Percentiles rank a stretch among this genome's conserved stretches.
These are phyloP conservation scores for Salix koriyanagi DNA, from an alignment of 345 rosid species.

Conservation along the genomic window DNA sequence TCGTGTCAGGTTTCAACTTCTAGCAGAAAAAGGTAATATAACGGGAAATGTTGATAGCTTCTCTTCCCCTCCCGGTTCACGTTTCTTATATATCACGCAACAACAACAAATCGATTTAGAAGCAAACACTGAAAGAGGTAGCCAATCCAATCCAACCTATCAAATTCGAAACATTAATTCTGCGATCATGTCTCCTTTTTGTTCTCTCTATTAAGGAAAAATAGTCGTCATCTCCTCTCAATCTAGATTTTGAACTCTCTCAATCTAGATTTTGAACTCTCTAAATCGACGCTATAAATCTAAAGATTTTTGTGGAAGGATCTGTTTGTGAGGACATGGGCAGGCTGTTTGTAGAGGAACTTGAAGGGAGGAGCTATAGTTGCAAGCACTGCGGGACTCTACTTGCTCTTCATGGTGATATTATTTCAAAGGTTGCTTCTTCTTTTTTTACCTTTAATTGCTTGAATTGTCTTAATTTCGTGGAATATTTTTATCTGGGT, in stretches of 20 bases:
- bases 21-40: slow-evolving; percentile 2
- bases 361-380: slow-evolving; percentile 86
- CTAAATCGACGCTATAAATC: background rate
- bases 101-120: background rate
- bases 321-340: slow-evolving; percentile 56
- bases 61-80: slow-evolving; percentile 11
- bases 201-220: background rate
- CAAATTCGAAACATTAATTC: background rate
- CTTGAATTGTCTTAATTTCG: slow-evolving; percentile 1
- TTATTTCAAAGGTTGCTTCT: slow-evolving; percentile 71
- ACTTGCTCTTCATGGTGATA: slow-evolving; percentile 71
- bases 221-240: background rate
- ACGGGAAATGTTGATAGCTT: slow-evolving; percentile 6
- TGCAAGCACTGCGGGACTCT: slow-evolving; percentile 94
- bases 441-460: slow-evolving; percentile 5
- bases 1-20: slow-evolving; percentile 18
- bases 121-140: background rate
- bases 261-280: background rate
- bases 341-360: slow-evolving; percentile 76
- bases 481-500: slow-evolving; percentile 25
- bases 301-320: background rate
- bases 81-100: slow-evolving; percentile 15
- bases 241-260: background rate
- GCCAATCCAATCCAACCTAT: background rate
- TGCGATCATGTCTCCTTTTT: background rate